Percentiles rank a stretch among this genome's conserved stretches.
These are phyloP conservation scores for Alternaria sp. DNA, from an alignment of 2,329 filamentous ascomycete species.

Conservation along the genomic window DNA sequence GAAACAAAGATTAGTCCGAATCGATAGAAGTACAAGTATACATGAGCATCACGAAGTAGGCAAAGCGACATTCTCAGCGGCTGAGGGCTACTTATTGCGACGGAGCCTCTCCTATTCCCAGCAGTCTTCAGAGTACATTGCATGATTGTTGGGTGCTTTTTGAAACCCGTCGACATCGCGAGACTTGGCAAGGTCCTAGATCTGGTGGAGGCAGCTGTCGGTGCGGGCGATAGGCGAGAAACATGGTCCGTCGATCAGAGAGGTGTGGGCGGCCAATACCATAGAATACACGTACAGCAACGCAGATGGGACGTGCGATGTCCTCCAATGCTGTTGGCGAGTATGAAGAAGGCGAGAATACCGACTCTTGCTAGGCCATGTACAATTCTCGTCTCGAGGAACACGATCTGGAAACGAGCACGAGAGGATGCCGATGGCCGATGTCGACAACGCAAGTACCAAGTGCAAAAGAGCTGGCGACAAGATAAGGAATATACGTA, in stretches of 20 bases:
- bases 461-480: not conserved
- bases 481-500: slow-evolving; percentile 13
- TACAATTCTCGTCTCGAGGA: not conserved
- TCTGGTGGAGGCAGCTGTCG: not conserved
- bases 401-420: not conserved
- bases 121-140: not conserved
- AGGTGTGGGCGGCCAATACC: not conserved
- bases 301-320: not conserved
- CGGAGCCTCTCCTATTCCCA: not conserved
- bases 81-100: not conserved
- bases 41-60: slow-evolving; percentile 16
- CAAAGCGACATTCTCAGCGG: not conserved
- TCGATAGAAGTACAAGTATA: slow-evolving; percentile 7
- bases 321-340: not conserved
- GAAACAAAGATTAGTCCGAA: slow-evolving; percentile 37
- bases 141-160: slow-evolving; percentile 1
- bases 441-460: not conserved
- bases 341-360: not conserved
- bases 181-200: slow-evolving; percentile 6
- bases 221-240: slow-evolving; percentile 13
- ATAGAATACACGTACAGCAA: not conserved
- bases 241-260: slow-evolving; percentile 9
- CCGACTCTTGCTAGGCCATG: not conserved
- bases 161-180: slow-evolving; percentile 1
- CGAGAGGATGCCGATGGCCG: not conserved